Conservation (phyloP, 2,329 filamentous ascomycete species). For the Aspergillus niger region DNA sequence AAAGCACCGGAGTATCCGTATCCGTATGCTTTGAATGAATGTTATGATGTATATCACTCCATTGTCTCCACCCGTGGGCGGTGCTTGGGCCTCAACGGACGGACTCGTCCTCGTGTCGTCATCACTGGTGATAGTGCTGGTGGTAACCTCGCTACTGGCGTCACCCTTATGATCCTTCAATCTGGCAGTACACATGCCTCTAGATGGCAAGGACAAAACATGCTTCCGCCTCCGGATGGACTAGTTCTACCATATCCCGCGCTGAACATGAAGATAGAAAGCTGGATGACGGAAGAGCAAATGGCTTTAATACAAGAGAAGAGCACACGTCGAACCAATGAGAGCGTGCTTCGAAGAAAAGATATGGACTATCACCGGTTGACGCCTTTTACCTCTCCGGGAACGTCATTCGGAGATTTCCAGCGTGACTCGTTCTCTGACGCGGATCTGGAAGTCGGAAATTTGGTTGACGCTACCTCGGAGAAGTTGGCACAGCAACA, state of each 20-base stretch:
- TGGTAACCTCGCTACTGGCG: slow-evolving; percentile 76
- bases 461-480: slow-evolving; percentile 26
- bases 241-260: slow-evolving; percentile 85
- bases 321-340: slow-evolving; percentile 74
- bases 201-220: slow-evolving; percentile 57
- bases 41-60: slow-evolving; percentile 79
- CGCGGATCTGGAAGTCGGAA: slow-evolving; percentile 15
- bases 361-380: slow-evolving; percentile 84
- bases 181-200: slow-evolving; percentile 61
- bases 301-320: slow-evolving; percentile 91
- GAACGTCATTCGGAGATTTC: slow-evolving; percentile 71
- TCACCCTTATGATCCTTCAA: slow-evolving; percentile 87
- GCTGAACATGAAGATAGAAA: slow-evolving; percentile 95
- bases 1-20: slow-evolving; percentile 85
- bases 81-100: slow-evolving; percentile 73
- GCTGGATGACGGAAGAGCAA: slow-evolving; percentile 99
- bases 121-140: slow-evolving; percentile 80
- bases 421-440: slow-evolving; percentile 23
- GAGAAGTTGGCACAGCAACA: slow-evolving; percentile 32
- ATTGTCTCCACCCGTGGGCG: slow-evolving; percentile 71
- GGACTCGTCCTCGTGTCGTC: slow-evolving; percentile 66
- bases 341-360: slow-evolving; percentile 76
- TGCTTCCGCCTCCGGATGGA: slow-evolving; percentile 74
- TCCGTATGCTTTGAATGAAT: slow-evolving; percentile 82
- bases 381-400: slow-evolving; percentile 72